Evolutionary conservation across 345 rosid genomes (phyloP), one percentile per base, ranked within the genome.

Genomic region (Hibiscus syriacus): DNA sequence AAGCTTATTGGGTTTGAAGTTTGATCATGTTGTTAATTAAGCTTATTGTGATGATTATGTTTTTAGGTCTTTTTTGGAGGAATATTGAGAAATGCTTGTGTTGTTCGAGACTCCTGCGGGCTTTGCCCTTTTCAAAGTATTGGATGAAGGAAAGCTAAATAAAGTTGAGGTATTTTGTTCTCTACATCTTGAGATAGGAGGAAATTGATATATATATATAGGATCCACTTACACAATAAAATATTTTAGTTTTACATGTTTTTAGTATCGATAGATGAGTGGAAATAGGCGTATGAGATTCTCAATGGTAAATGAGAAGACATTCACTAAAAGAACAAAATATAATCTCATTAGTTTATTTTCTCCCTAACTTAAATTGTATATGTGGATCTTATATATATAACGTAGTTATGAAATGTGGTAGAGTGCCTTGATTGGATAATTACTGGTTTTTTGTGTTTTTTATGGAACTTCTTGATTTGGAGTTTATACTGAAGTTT

Each of bases 81-180:
- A 23, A 26, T 68, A 38, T 32, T n/a, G n/a, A 73, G 70, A 71
- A 59, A 89, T 87, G 96, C 74, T 82, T 20, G 86, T 87, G 23
- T 48, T 89, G 61, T 85, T 89, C 36, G 90, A 85, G 78, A 87
- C 92, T 4, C 89, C 90, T 0, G 96, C 87, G 43, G 92, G 96
- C 34, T 85, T 82, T 54, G 90, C 90, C 77, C 86, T 87, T 39
- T 87, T 89, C 58, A 89, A 89, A 76, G 87, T 89, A 14, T 74
- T 90, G 72, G 88, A 90, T 76, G 92, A 84, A 77, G 92, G 90
- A 67, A 87, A 89, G 78, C 83, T 87, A 62, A 81, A 88, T 36
- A 81, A 87, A 82, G 86, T 85, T 64, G 90, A 84, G 90, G 96
- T 89, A 76, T 62, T 23, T 43, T 36, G 12, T 23, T 50, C 26